Conservation (phyloP, 306 rosid genomes). For the Glycine soja region DNA sequence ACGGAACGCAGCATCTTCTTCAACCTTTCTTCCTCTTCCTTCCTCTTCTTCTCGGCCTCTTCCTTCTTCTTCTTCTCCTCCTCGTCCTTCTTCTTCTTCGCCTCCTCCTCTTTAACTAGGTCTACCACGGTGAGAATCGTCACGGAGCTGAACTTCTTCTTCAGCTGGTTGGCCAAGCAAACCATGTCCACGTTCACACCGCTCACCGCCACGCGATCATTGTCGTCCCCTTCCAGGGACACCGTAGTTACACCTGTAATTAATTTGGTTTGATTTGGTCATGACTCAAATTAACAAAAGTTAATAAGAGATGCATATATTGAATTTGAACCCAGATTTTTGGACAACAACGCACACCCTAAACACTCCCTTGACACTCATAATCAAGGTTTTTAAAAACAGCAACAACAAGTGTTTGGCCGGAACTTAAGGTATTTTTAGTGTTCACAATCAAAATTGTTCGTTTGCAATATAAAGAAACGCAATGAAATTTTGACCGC, state of each 20-base stretch:
- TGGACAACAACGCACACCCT: neutral
- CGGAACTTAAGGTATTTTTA: too few relatives aligned
- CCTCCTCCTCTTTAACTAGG: neutral
- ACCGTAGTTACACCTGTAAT: conserved; percentile 58
- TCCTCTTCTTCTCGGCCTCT: neutral
- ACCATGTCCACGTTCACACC: conserved; percentile 46
- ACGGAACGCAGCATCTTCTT: neutral
- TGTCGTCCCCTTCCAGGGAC: conserved; percentile 51
- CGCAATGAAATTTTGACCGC: too few relatives aligned
- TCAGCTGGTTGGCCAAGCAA: conserved; percentile 36
- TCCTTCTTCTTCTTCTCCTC: neutral
- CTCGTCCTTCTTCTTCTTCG: conserved; percentile 7
- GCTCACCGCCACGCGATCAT: conserved; percentile 45
- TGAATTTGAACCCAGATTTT: neutral
- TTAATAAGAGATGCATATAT: neutral
- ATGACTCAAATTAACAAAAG: neutral
- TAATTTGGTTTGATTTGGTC: neutral
- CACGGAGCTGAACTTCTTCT: conserved; percentile 46
- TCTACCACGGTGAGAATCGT: conserved; percentile 43
- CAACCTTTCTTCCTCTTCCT: neutral
- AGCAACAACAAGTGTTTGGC: too few relatives aligned
- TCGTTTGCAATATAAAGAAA: too few relatives aligned
- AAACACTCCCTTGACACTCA: too few relatives aligned
- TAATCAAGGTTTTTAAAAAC: too few relatives aligned
- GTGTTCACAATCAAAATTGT: too few relatives aligned